Conservation (phyloP, 129 eudicot species). For the Tagetes erecta region DNA sequence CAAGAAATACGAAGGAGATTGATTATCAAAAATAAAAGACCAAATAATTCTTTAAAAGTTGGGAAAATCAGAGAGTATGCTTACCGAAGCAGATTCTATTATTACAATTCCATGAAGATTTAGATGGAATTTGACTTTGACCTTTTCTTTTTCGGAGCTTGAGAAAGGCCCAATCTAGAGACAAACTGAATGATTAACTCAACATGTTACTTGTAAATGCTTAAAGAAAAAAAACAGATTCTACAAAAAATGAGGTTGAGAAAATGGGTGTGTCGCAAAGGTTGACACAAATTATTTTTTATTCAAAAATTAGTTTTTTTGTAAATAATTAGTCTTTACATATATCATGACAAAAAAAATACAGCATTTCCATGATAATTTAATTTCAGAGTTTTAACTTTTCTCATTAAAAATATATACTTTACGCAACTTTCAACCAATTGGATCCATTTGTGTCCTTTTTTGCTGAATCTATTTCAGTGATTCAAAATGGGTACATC, state of each 20-base stretch:
- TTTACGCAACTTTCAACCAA: background rate
- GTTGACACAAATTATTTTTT: background rate
- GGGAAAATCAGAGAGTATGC: slow-evolving; percentile 26
- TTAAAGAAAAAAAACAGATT: background rate
- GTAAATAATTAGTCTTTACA: slow-evolving; percentile 13
- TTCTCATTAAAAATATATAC: no score
- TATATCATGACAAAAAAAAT: no score
- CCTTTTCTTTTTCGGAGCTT: slow-evolving; percentile 43
- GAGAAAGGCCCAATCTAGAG: slow-evolving; percentile 82
- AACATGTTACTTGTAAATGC: background rate
- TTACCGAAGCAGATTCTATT: slow-evolving; percentile 74
- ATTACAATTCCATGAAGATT: slow-evolving; percentile 77
- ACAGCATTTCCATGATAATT: background rate
- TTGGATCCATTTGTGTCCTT: background rate
- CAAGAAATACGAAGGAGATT: slow-evolving; percentile 9
- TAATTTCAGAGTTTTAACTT: no score
- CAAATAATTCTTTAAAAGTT: background rate
- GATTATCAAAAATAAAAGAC: slow-evolving; percentile 9
- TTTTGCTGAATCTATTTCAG: background rate
- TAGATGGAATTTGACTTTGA: slow-evolving; percentile 70
- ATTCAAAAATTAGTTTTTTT: background rate
- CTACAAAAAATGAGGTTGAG: background rate
- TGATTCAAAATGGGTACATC: no score
- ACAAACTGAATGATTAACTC: slow-evolving; percentile 11
- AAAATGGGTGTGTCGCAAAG: background rate